Base-by-base conservation (phyloP, 441 rosid genomes). In the Syzygium malaccense region DNA sequence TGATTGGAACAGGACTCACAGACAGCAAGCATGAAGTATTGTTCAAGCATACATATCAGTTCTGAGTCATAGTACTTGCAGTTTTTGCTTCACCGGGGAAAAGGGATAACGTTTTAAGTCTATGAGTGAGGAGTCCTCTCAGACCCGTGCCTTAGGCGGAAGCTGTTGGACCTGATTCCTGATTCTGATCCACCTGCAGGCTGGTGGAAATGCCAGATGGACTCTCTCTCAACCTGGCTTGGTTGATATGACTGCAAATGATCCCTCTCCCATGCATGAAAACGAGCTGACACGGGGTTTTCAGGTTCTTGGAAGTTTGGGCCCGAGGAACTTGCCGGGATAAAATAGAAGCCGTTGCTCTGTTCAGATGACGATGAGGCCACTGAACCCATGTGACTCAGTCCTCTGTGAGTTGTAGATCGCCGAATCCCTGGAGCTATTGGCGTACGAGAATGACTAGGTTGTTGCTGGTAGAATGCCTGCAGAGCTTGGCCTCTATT, bases 401-500 rank as follows among this genome's bases (percentile, higher is more conserved):
- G 79, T 57, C 97, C 94, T 92, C 99, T 95, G 84, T 89, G 95
- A 84, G 87, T 88, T 88, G 92, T 88, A 13, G 96, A 93, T 90
- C 98, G 94, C 87, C 96, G 92, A 26, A 92, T 89, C 75, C 95
- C 92, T 1, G 98, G 88, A 86, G 92, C 57, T 5, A 92, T 64
- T 8, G 97, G 98, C 7, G 95, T 83, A 19, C 93, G 95, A 10
- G 96, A 89, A 87, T 90, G 93, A 85, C 92, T 93, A 0, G 96
- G 97, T 86, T 92, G 95, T 57, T 92, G 99, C 89, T 98, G 99
- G 93, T 96, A 97, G 92, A 96, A 98, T 66, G 98, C 99, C 91
- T 97, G 98, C 60, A 96, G 95, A 45, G 99, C 99, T 91, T 96
- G 99, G 87, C 95, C 95, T 91, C 99, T 93, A 88, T 96, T 98